Base-by-base conservation (phyloP, 495 filamentous ascomycete genomes). In the Durotheca rogersii region DNA sequence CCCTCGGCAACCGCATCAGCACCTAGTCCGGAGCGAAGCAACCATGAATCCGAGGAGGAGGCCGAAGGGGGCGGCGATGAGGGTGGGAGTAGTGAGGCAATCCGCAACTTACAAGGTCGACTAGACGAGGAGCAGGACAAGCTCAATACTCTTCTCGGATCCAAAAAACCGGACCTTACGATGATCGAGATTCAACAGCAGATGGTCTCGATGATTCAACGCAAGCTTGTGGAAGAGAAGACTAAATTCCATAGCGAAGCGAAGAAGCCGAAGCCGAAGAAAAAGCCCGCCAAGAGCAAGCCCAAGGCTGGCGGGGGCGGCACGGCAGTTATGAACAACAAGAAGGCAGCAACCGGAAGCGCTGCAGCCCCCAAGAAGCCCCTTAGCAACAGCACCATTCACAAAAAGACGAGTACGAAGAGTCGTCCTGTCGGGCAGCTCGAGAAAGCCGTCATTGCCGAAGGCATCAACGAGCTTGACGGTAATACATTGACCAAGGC, bases 401-500 rank as follows among this genome's bases (percentile, higher is more conserved):
- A 60, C 36, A 70, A 72, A 43, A 73, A 71, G 53, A 60, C 67
- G n/a, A 58, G 70, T 35, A 55, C 75, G 29, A 85, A 83, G 62
- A 73, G 70, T 47, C 78, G 81, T 34, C 75, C 68, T 71, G 75
- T 75, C 36, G 82, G 81, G n/a, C 83, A 82, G 43, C 69, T 83
- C 14, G 87, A 95, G 72, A 94, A 94, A 72, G 87, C 91, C 33
- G 77, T 90, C 54, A 92, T 96, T 42, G 89, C 88, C 1, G 83
- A 82, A 43, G 84, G 85, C 4, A 90, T 96, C 45, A 81, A 80
- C 51, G 81, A 80, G 21, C 80, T 95, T 38, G 80, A 86, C 1
- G 84, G 87, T 19, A 72, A 75, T 17, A 84, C 87, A 54, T 85
- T 95, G 67, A 78, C 81, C 30, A 77, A 82, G 51, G 89, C 89